Conservation (phyloP, 164 flowering plant species). For the Umbilicus rupestris region DNA sequence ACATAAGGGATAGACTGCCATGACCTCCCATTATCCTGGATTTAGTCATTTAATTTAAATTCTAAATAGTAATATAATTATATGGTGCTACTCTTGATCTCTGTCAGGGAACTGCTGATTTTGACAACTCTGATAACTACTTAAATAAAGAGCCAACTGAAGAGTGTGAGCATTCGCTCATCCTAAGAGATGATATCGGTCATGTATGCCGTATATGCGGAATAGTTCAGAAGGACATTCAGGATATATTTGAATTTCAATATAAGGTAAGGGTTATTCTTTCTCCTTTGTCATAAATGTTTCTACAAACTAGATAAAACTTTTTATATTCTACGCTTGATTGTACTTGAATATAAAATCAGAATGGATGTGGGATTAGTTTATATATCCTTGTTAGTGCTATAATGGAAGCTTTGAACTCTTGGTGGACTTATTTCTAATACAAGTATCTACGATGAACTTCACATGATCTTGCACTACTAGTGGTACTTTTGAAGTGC, state of each 20-base stretch:
- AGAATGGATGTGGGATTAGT: neutral
- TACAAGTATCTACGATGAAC: neutral
- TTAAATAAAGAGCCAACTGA: neutral
- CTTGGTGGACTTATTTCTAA: neutral
- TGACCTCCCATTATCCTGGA: no score
- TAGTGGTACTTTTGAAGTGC: neutral
- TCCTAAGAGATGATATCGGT: conserved; percentile 61
- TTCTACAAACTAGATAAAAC: neutral
- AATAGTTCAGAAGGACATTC: conserved; percentile 35
- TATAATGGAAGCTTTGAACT: neutral
- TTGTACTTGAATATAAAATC: neutral
- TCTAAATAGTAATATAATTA: neutral
- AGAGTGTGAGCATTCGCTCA: conserved; percentile 56
- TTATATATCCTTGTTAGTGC: neutral
- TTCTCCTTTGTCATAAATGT: neutral
- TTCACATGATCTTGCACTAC: neutral
- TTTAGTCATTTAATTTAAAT: no score
- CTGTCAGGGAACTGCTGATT: conserved; percentile 23
- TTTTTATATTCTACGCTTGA: neutral
- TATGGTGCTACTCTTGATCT: neutral
- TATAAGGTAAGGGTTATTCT: conserved; percentile 31
- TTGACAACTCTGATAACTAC: neutral
- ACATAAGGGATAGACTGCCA: no score
- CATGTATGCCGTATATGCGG: conserved; percentile 65
- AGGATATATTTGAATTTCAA: conserved; percentile 48